Base-by-base conservation (phyloP, 2,329 filamentous ascomycete genomes). In the Bipolaris bicolor region DNA sequence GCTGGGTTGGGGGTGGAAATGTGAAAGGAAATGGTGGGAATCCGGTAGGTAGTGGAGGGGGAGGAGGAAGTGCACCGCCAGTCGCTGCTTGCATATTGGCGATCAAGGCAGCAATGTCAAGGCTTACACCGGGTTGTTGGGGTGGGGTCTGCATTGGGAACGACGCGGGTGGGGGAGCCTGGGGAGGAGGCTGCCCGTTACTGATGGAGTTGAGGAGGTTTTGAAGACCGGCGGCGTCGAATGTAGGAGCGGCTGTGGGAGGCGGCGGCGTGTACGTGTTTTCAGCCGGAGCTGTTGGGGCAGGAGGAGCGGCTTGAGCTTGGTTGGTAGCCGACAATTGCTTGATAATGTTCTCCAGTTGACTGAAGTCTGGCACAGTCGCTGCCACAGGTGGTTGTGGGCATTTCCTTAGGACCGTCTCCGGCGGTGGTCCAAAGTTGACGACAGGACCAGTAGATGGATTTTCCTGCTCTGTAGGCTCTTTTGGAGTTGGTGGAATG, bases 401-500 rank as follows among this genome's bases (percentile, higher is more conserved):
- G 5, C 61, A 58, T 13, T 72, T 68, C 7, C 61, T 44, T 18
- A 72, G 37, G 18, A 71, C 64, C 29, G 51, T 55, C 1, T 75
- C 67, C 5, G 69, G 63, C 15, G 78, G 76, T 11, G 64, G 31
- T 3, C 79, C 80, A 57, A 82, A 81, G 5, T 71, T 60, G 20
- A 70, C 74, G 5, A 73, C 62, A 1, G 64, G 44, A 9, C 57
- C 62, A 31, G 58, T 33, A 20, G 62, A 43, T 6, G 61, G 47
- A 15, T 53, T 33, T 11, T 66, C 64, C 47, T 76, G 69, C 52
- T 81, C 76, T 2, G 70, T 50, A 13, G 80, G 80, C 34, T 82
- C 81, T 26, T 76, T 73, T 1, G 81, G 81, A 53, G 75, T 78
- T 0, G 79, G 66, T 10, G 81, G 81, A 49, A 82, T 81, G 52